Percentiles rank a stretch among this genome's conserved stretches.
Evolutionary conservation across 2,329 filamentous ascomycete species (phyloP).

Genomic region (Tolypocladium guangdongense): DNA sequence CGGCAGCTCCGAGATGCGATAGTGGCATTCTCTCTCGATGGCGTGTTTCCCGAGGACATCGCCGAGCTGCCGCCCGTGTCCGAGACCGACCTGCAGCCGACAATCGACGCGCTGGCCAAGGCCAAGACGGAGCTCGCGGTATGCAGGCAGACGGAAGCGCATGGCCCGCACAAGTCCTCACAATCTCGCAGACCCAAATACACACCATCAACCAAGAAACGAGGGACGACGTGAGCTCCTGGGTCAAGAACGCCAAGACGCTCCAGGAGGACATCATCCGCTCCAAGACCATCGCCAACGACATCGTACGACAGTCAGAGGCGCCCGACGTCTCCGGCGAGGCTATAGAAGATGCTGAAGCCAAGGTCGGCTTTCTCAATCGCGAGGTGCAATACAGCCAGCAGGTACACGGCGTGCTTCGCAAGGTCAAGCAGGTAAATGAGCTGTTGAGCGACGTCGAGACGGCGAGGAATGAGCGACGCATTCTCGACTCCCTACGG

Average conservation of each 20-base stretch:
- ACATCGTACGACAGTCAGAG: conserved; percentile 71
- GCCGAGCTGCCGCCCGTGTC: conserved; percentile 25
- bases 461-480: conserved; percentile 38
- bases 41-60: conserved; percentile 29
- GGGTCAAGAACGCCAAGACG: conserved; percentile 75
- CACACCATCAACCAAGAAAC: conserved; percentile 65
- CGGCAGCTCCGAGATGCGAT: conserved; percentile 27
- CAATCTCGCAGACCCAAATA: conserved; percentile 44
- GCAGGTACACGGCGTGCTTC: conserved; percentile 41
- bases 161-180: not conserved
- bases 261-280: conserved; percentile 77
- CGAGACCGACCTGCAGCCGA: conserved; percentile 24
- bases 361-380: conserved; percentile 44
- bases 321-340: conserved; percentile 43
- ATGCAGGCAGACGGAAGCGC: conserved; percentile 2
- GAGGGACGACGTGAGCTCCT: conserved; percentile 69
- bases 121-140: conserved; percentile 29
- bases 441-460: conserved; percentile 53
- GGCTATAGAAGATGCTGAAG: conserved; percentile 39
- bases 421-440: conserved; percentile 44
- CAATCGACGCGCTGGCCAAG: conserved; percentile 25
- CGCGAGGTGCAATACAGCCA: conserved; percentile 48
- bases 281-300: conserved; percentile 66
- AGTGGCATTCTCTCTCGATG: conserved; percentile 28
- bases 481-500: conserved; percentile 44